A percentile compares a stretch with the other conserved stretches of the same genome.
Evolutionary conservation across 345 rosid genomes (phyloP).

Genomic region (Eucalyptus curtisii): DNA sequence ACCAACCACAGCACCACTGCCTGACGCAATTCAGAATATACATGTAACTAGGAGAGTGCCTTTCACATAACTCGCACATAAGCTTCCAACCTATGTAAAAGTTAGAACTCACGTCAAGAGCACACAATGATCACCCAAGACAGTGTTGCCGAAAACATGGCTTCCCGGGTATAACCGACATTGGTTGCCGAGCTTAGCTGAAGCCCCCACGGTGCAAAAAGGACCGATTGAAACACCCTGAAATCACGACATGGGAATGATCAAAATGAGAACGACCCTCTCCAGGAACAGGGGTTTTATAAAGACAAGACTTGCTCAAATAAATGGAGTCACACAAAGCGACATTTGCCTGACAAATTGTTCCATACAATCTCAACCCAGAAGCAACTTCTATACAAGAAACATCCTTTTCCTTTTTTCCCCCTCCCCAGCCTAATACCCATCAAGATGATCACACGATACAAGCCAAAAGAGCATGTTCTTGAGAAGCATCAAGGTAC

Average conservation of each 20-base stretch:
- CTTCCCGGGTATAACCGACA: slow-evolving; percentile 63
- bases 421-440: background rate
- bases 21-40: slow-evolving; percentile 23
- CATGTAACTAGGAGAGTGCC: background rate
- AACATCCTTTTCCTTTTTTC: background rate
- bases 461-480: background rate
- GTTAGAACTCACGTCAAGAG: slow-evolving; percentile 63
- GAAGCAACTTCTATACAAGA: background rate
- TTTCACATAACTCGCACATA: background rate
- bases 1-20: slow-evolving; percentile 93
- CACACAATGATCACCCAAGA: slow-evolving; percentile 56
- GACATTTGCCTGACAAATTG: background rate
- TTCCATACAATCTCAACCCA: background rate
- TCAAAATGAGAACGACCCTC: background rate
- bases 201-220: slow-evolving; percentile 74
- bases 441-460: background rate
- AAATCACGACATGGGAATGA: background rate
- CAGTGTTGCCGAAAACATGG: slow-evolving; percentile 75
- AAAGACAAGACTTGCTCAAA: background rate
- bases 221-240: slow-evolving; percentile 84
- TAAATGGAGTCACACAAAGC: background rate
- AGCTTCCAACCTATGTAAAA: background rate
- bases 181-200: slow-evolving; percentile 61
- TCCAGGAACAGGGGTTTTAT: background rate
- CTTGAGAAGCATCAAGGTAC: slow-evolving; percentile 3